Conservation (phyloP, 805 yeast species). For the Spathaspora sp. region DNA sequence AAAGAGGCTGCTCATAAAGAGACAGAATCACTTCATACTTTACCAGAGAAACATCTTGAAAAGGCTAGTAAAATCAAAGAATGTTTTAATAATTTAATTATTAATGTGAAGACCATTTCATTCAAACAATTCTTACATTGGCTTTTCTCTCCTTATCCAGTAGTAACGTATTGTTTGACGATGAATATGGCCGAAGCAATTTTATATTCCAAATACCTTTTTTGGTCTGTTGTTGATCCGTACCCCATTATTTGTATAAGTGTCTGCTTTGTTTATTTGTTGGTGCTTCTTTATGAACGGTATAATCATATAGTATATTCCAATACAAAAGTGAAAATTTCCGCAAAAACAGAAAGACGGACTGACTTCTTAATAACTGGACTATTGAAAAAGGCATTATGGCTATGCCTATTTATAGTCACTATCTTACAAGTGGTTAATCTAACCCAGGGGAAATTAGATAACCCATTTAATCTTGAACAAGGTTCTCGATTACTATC, state of each 20-base stretch:
- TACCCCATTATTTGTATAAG: background rate
- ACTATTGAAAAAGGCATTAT: constrained; percentile 1
- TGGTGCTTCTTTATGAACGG: background rate
- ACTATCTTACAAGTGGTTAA: constrained; percentile 4
- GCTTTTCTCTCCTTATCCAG: background rate
- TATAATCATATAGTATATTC: background rate
- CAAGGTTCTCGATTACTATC: background rate
- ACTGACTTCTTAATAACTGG: background rate
- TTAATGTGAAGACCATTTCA: background rate
- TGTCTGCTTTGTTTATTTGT: background rate
- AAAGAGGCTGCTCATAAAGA: background rate
- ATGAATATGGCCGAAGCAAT: constrained; percentile 4
- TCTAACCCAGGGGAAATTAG: constrained; percentile 3
- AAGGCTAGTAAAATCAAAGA: background rate
- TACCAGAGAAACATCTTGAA: background rate
- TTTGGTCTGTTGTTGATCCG: background rate
- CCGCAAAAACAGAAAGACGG: background rate
- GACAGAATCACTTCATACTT: background rate
- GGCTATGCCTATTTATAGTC: constrained; percentile 5
- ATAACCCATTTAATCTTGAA: constrained; percentile 1
- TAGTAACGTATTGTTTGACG: constrained; percentile 2
- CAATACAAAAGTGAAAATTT: background rate
- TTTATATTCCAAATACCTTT: background rate
- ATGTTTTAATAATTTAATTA: background rate
- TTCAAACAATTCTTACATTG: background rate